Conservation (phyloP, 2,329 filamentous ascomycete species). For the Ophiocordyceps robertsii region DNA sequence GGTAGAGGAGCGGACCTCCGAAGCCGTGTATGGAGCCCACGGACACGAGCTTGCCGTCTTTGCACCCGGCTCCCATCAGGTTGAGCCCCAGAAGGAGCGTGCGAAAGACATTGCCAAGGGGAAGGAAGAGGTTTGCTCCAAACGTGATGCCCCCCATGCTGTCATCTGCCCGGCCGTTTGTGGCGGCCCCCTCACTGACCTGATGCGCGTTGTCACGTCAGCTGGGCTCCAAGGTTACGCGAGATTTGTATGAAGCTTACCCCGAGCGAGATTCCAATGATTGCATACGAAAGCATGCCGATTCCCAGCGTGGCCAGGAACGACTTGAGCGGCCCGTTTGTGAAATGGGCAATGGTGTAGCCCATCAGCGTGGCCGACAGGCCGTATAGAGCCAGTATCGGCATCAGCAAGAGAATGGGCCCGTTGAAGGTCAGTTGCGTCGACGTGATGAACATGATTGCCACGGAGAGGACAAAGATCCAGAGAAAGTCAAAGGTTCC, state of each 20-base stretch:
- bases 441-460: slow-evolving; percentile 32
- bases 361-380: slow-evolving; percentile 56
- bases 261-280: slow-evolving; percentile 54
- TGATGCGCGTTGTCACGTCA: neutral
- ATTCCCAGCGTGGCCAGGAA: slow-evolving; percentile 52
- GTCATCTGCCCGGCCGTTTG: slow-evolving; percentile 2
- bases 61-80: slow-evolving; percentile 62
- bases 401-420: slow-evolving; percentile 59
- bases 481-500: slow-evolving; percentile 54
- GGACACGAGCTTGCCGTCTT: slow-evolving; percentile 44
- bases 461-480: too few relatives aligned
- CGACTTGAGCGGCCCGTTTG: slow-evolving; percentile 56
- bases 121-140: slow-evolving; percentile 9
- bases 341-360: slow-evolving; percentile 50
- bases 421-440: slow-evolving; percentile 45
- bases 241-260: slow-evolving; percentile 3
- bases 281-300: slow-evolving; percentile 49
- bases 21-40: slow-evolving; percentile 53
- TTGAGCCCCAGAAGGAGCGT: slow-evolving; percentile 64
- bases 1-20: slow-evolving; percentile 69
- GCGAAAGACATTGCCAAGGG: slow-evolving; percentile 40
- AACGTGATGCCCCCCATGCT: slow-evolving; percentile 6
- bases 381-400: slow-evolving; percentile 65
- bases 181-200: neutral
- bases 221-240: neutral